These are phyloP conservation scores for Aspergillus pseudoglaucus DNA, from an alignment of 2,329 filamentous ascomycete species.

Conservation along the genomic window DNA sequence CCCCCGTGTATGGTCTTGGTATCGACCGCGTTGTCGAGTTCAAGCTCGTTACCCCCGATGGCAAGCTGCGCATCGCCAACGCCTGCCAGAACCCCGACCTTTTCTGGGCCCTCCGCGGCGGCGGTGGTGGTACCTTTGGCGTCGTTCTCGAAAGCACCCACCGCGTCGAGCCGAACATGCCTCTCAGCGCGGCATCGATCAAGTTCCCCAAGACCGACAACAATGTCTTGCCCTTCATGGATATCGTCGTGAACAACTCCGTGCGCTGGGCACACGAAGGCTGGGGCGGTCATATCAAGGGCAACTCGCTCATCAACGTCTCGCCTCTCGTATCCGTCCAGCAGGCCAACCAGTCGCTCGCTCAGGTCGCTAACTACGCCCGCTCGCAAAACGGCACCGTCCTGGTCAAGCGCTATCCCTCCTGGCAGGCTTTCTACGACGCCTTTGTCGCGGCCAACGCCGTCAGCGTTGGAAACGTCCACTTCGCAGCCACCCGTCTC, in stretches of 20 bases:
- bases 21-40: slow-evolving; percentile 23
- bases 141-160: slow-evolving; percentile 12
- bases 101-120: slow-evolving; percentile 15
- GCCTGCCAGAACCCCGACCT: slow-evolving; percentile 14
- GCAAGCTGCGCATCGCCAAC: slow-evolving; percentile 10
- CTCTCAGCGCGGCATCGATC: slow-evolving; percentile 9
- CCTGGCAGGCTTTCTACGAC: slow-evolving; percentile 13
- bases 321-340: slow-evolving; percentile 9
- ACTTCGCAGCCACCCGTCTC: slow-evolving; percentile 14
- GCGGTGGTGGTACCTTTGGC: slow-evolving; percentile 14
- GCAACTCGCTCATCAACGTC: slow-evolving; percentile 12
- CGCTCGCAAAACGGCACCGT: slow-evolving; percentile 9
- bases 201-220: slow-evolving; percentile 11
- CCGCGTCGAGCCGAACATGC: slow-evolving; percentile 8
- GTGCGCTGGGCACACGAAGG: slow-evolving; percentile 15
- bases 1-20: slow-evolving; percentile 22
- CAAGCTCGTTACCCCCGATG: slow-evolving; percentile 19
- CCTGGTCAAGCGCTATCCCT: slow-evolving; percentile 10
- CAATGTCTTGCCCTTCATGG: slow-evolving; percentile 15
- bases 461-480: slow-evolving; percentile 12
- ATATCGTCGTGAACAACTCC: slow-evolving; percentile 16
- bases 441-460: slow-evolving; percentile 12
- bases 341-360: slow-evolving; percentile 10
- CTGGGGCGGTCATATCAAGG: slow-evolving; percentile 17
- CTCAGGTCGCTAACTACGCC: slow-evolving; percentile 7